Percentiles rank a stretch among this genome's conserved stretches.
phyloP scores from a whole-genome alignment of 2,329 filamentous ascomycete genomes.

The Penicillium palitans region DNA sequence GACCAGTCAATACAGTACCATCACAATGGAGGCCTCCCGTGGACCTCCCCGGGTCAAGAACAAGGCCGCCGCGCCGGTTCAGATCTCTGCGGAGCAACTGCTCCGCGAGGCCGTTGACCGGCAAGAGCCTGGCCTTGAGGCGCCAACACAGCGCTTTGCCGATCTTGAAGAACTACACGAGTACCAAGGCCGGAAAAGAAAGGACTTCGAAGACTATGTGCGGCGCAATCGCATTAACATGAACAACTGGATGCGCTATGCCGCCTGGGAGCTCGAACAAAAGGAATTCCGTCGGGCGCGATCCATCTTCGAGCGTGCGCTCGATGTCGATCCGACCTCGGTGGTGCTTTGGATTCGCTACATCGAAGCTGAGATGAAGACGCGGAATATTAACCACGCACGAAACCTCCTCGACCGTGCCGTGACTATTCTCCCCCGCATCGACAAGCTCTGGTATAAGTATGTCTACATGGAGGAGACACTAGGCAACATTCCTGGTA shows the following conservation, averaged over 20 bases:
- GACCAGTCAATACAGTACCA: constrained; percentile 2
- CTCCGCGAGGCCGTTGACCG: constrained; percentile 95
- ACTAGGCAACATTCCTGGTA: constrained; percentile 88
- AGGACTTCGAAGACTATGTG: constrained; percentile 98
- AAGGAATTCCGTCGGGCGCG: constrained; percentile 92
- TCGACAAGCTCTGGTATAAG: constrained; percentile 99
- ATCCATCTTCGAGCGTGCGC: constrained; percentile 89
- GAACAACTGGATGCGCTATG: constrained; percentile 99
- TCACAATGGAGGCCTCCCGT: constrained; percentile 80
- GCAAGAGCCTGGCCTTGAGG: constrained; percentile 83
- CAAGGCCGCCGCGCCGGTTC: constrained; percentile 85
- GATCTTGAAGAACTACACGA: constrained; percentile 98
- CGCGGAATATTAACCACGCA: constrained; percentile 92
- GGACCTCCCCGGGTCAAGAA: constrained; percentile 97
- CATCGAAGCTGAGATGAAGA: constrained; percentile 95
- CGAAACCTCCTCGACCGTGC: constrained; percentile 91
- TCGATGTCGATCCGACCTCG: constrained; percentile 87
- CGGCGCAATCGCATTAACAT: constrained; percentile 91
- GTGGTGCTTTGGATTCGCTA: constrained; percentile 89
- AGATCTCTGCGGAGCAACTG: constrained; percentile 96
- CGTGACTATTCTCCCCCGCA: constrained; percentile 83
- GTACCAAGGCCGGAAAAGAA: constrained; percentile 91
- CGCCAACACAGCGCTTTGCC: constrained; percentile 90
- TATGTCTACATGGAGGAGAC: constrained; percentile 99
- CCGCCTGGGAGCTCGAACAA: constrained; percentile 95